phyloP scores from a whole-genome alignment of 805 yeast genomes.

The Cephaloascus fragrans region DNA sequence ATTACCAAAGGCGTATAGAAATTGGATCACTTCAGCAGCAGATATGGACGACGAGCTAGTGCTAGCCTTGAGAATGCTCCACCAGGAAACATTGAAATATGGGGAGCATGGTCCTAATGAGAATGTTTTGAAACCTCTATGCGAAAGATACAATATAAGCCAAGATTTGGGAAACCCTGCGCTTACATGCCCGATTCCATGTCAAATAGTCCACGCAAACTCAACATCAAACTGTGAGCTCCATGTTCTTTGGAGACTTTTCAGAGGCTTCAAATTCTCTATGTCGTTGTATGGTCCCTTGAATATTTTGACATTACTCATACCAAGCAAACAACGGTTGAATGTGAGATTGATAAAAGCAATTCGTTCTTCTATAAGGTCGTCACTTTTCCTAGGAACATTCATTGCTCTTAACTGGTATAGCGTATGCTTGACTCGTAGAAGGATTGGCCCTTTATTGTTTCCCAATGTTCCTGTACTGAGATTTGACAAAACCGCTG shows the following conservation, averaged over 20 bases:
- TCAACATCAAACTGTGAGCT: slow-evolving; percentile 28
- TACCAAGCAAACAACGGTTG: slow-evolving; percentile 11
- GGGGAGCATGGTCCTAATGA: slow-evolving; percentile 19
- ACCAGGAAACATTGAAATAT: slow-evolving; percentile 19
- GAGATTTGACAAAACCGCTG: slow-evolving; percentile 26
- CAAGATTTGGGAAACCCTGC: slow-evolving; percentile 18
- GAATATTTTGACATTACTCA: slow-evolving; percentile 20
- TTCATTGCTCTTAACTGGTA: slow-evolving; percentile 37
- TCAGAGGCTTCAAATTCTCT: slow-evolving; percentile 30
- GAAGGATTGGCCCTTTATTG: slow-evolving; percentile 25
- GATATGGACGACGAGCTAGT: slow-evolving; percentile 32
- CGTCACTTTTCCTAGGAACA: slow-evolving; percentile 31
- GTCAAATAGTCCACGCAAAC: slow-evolving; percentile 31
- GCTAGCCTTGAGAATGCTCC: slow-evolving; percentile 18
- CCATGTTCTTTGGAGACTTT: slow-evolving; percentile 35
- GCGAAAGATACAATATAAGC: slow-evolving; percentile 21
- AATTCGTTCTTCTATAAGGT: slow-evolving; percentile 19
- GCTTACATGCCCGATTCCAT: slow-evolving; percentile 21
- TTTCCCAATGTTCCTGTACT: slow-evolving; percentile 24
- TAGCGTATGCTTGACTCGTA: slow-evolving; percentile 33
- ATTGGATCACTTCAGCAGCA: slow-evolving; percentile 42
- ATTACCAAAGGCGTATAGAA: slow-evolving; percentile 31
- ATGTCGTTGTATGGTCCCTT: slow-evolving; percentile 29
- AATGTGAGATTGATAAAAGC: slow-evolving; percentile 11
- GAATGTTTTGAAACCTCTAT: slow-evolving; percentile 19